These are phyloP conservation scores for Fusarium subglutinans DNA, from an alignment of 2,329 filamentous ascomycete species.

Conservation along the genomic window DNA sequence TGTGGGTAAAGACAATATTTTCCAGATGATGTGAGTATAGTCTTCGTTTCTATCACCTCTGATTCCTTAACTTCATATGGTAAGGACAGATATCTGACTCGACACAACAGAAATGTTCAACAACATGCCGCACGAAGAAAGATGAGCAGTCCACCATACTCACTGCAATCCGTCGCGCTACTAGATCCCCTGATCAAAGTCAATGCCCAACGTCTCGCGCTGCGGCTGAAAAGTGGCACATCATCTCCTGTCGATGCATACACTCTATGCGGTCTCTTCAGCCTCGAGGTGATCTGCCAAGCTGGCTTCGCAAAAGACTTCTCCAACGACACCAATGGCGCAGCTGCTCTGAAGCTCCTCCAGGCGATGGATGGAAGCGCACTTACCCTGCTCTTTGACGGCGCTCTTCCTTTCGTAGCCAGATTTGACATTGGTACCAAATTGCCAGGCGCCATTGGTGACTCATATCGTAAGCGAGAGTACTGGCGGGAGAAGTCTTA, in stretches of 20 bases:
- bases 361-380: neutral
- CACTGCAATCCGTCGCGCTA: neutral
- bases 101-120: rapidly evolving
- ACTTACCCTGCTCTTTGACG: neutral
- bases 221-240: rapidly evolving
- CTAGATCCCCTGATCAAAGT: rapidly evolving
- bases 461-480: neutral
- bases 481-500: neutral
- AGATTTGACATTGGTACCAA: neutral
- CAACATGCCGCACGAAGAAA: neutral
- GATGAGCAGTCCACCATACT: neutral
- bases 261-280: neutral
- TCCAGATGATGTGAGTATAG: neutral
- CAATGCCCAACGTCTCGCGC: neutral
- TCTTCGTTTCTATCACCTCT: neutral
- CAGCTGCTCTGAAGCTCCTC: neutral
- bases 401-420: neutral
- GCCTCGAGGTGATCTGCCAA: neutral
- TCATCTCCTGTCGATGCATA: neutral
- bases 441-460: neutral
- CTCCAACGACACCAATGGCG: neutral
- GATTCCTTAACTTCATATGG: rapidly evolving
- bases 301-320: neutral
- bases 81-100: neutral
- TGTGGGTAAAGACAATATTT: neutral